Base-by-base conservation (phyloP, 306 rosid genomes). In the Elaeagnus macrophylla region DNA sequence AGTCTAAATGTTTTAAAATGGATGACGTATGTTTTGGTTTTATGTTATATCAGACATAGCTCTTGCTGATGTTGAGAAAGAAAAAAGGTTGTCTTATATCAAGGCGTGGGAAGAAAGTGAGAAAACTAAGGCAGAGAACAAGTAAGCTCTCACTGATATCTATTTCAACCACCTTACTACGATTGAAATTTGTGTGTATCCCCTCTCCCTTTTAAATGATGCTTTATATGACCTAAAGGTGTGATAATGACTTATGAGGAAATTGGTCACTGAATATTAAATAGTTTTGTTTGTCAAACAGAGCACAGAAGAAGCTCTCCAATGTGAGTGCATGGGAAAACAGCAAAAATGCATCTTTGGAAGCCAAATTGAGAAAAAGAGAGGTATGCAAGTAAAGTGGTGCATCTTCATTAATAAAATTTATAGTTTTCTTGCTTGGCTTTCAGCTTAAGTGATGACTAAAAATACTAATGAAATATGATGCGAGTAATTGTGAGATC, bases 51-150 rank as follows among this genome's bases (percentile, higher is more conserved):
- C 84, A 93, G 99, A 93, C 77, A 4, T 93, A 67, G 96, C 81
- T 73, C 89, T 88, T 32, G 94, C 99, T 6, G 79, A 52, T 37
- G 69, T 87, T 54, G 95, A 77, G 40, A 88, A 78, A 50, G 96
- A 82, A 67, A 93, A 88, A 63, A 81, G 51, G 43, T 16, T 62
- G 48, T 88, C 99, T 55, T 79, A 73, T 63, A 65, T 88, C 64
- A 84, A 75, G 77, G 96, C 99, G 39, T 93, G 99, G 99, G 99
- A 93, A 79, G 99, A 87, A 14, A 88, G 81, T 64, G 96, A 93
- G 55, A 93, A 88, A 68, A 7, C 81, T 13, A 93, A 88, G 69
- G 88, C 82, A 20, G 81, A 84, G 59, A 93, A 88, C 75, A 93
- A 83, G 99, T 93, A 76, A 62, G 16, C 59, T 67, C 70, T 36